Evolutionary conservation across 257 asterid species (phyloP), one percentile per base, ranked within the genome.

Genomic region (Solanum phureja): DNA sequence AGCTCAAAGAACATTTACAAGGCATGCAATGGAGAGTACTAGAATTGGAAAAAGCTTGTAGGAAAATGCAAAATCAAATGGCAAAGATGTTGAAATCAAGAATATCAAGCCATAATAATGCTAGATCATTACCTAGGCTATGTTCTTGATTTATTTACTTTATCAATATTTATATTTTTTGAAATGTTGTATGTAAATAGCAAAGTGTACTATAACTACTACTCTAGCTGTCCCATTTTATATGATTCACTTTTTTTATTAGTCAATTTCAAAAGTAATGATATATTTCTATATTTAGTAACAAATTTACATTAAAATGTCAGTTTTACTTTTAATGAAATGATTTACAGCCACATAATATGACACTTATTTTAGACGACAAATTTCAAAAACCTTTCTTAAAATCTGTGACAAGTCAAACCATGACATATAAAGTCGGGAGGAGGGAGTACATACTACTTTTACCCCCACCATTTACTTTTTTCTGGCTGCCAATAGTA

Each of bases 11-110:
- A 14, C 98, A 93, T 90, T 91, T 96, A 84, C 98, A 94, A 90
- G 98, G 98, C 56, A 96, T 96, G 99, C 98, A 95, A 37, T 94
- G 98, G 93, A 91, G 99, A 69, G 98, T 92, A 74, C 23, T 91
- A 92, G 98, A 96, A 88, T 74, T 96, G 72, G 99, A 96, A 87
- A 94, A 93, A 44, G 91, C 93, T 44, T 96, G 98, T 90, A 86
- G 90, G 90, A 92, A 93, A 88, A 94, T 96, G 98, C 96, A 95
- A 87, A 86, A 71, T 44, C 98, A 94, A 73, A 94, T 96, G 96
- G 85, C 93, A 37, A 94, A 95, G 91, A 91, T 94, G 92, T 89
- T 90, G 93, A 95, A 90, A 90, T 93, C 98, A 85, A 94, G 95
- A 92, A 87, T 92, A 68, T 86, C 94, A 66, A 90, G 87, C 88